Base-by-base conservation (phyloP, 257 asterid genomes). In the Cruciata laevipes region DNA sequence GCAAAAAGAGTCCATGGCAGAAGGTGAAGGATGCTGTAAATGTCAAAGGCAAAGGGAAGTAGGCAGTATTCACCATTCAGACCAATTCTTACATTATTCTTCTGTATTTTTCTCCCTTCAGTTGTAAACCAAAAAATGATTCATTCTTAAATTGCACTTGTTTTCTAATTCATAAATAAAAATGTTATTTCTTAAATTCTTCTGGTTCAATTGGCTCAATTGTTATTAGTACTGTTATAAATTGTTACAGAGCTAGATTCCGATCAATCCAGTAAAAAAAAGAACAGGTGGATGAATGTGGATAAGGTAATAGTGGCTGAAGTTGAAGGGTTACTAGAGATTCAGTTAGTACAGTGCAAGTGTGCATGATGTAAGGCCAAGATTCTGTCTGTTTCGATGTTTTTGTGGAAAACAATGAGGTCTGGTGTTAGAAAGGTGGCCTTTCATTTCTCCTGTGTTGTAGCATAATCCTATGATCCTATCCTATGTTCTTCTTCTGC, bases 381-480 rank as follows among this genome's bases (percentile, higher is more conserved):
- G 20, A 47, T 47, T 47, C 55, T 16, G 60, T 56, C 61, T 56
- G 57, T 18, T 16, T 18, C n/a, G 3, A 51, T 16, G 17, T 51
- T 51, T 16, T 17, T 16, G 52, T 44, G 10, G 57, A 51, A 13
- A 1, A 0, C 6, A 47, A 47, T 47, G 13, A 51, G 18, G 91
- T 79, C 86, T 58, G 97, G 76, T 85, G 96, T 82, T 78, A 47
- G 71, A 73, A 66, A 47, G 69, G 70, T 66, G 82, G 93, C 65
- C 24, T 61, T 58, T 32, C 66, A 31, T 32, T 32, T 32, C 21
- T 18, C 5, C 0, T 30, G 21, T 35, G n/a, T 17, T 53, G 60
- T 9, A 53, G 35, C 17, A 13, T 9, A 4, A 58, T 11, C 16
- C 14, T 21, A 17, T 6, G 18, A 17, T 49, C 7, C 61, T 56